Conservation (phyloP, 306 rosid species). For the Citrullus colocynthis region DNA sequence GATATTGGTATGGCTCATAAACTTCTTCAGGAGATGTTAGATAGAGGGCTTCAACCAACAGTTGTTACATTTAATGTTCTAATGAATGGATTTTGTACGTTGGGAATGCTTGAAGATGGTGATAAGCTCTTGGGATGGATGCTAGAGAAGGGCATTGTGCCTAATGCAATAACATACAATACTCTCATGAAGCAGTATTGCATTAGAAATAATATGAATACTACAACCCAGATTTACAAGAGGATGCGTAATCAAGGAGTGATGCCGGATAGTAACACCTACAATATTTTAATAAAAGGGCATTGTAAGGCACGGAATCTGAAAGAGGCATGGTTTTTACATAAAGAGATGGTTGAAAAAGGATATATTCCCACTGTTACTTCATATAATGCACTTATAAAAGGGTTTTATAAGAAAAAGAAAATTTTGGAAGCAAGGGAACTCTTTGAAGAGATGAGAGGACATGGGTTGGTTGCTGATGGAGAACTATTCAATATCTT, state of each 20-base stretch:
- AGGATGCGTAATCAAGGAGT: conserved; percentile 55
- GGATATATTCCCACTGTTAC: conserved; percentile 42
- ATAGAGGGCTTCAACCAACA: conserved; percentile 63
- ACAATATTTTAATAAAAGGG: conserved; percentile 67
- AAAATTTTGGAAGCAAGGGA: conserved; percentile 55
- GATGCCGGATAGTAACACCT: conserved; percentile 57
- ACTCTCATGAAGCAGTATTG: conserved; percentile 80
- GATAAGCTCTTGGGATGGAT: conserved; percentile 69
- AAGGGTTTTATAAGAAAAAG: conserved; percentile 57
- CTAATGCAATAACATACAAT: conserved; percentile 64
- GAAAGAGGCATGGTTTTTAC: conserved; percentile 76
- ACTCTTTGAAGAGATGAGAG: conserved; percentile 81
- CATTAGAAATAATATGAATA: conserved; percentile 57
- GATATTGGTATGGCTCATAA: conserved; percentile 60
- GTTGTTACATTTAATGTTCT: conserved; percentile 82
- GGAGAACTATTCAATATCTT: conserved; percentile 65
- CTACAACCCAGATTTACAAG: conserved; percentile 43
- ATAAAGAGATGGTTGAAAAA: conserved; percentile 51
- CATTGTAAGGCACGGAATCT: conserved; percentile 77
- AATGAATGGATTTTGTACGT: conserved; percentile 78
- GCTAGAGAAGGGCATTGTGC: conserved; percentile 61
- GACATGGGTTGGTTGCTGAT: conserved; percentile 48
- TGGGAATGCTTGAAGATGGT: conserved; percentile 78
- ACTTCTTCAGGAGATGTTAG: conserved; percentile 53
- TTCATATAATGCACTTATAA: conserved; percentile 61